Base-by-base conservation (phyloP, 1,284 basidiomycete genomes). In the Xerocomus minutiporus region DNA sequence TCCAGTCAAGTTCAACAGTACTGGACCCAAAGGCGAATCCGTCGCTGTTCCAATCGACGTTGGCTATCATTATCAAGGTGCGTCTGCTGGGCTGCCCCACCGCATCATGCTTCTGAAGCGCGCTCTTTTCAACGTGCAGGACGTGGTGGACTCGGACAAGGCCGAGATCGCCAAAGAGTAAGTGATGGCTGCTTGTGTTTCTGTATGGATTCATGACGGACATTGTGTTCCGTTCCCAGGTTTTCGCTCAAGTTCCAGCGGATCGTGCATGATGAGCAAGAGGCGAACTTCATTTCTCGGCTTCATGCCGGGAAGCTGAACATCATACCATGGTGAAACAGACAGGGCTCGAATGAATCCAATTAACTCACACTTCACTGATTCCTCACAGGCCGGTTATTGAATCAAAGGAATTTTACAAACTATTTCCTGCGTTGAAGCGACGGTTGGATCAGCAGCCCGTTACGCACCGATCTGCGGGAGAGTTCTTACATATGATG, bases 31-130 rank as follows among this genome's bases (percentile, higher is more conserved):
- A 73, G 7, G 70, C 77, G 0, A 85, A 84, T 59, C 81, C 80
- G 0, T 72, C 73, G 2, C 65, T 85, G 1, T 85, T 85, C 68
- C 76, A 78, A 53, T 83, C 81, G 0, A 80, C 73, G 0, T 64
- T 86, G 13, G 76, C 75, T 2, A 82, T 85, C 52, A 82, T 85
- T 44, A 84, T 84, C 64, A 84, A 83, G 73, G 82, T 76, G 13
- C 2, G 40, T 40, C 2, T 29, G 0, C 8, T 5, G 9, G 1
- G 9, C n/a, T 35, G 6, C 20, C 23, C 2, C 15, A n/a, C 6
- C 2, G 3, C 4, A 5, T n/a, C 2, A 3, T 26, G 26, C 6
- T 0, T 48, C 23, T 56, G 7, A 61, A 12, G 3, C 15, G 13
- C 32, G 31, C 45, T 15, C 7, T 32, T 11, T 26, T 12, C 13